Evolutionary conservation across 2,329 filamentous ascomycete species (phyloP).

Genomic region (Monosporascus ibericus): DNA sequence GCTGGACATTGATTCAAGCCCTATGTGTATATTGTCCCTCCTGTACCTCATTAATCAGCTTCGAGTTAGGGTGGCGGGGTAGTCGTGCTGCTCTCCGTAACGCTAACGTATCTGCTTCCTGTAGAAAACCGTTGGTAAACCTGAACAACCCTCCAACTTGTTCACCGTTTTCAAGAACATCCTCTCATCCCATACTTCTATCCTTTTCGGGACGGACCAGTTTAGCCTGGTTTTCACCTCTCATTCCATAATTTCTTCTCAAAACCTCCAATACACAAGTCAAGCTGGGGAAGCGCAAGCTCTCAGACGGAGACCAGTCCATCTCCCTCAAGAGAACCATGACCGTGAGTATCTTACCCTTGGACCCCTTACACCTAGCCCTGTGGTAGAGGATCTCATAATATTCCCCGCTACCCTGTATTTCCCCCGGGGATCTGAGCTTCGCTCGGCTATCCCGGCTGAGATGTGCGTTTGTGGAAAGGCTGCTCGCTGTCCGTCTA

Average conservation of each 20-base stretch:
- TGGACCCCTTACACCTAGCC: not conserved
- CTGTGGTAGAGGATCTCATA: too few relatives aligned
- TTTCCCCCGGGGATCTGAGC: too few relatives aligned
- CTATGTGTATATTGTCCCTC: too few relatives aligned
- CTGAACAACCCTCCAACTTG: not conserved
- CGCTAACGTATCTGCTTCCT: not conserved
- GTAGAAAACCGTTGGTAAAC: not conserved
- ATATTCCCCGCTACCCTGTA: too few relatives aligned
- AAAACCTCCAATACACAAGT: constrained; percentile 19
- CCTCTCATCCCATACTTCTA: not conserved
- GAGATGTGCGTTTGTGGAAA: too few relatives aligned
- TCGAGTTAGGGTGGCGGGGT: not conserved
- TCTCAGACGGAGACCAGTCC: constrained; percentile 54
- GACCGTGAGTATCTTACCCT: constrained; percentile 43
- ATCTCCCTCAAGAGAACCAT: constrained; percentile 54
- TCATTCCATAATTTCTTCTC: not conserved
- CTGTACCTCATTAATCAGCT: too few relatives aligned
- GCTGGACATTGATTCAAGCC: too few relatives aligned
- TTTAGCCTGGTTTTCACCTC: not conserved
- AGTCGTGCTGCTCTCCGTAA: not conserved
- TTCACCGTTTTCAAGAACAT: not conserved
- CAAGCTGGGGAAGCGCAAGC: constrained; percentile 64
- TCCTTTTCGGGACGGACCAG: not conserved
- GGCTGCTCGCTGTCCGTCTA: not conserved
- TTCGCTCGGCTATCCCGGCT: too few relatives aligned